Evolutionary conservation across 148 eudicot genomes (phyloP).

Genomic region (Arbutus unedo): DNA sequence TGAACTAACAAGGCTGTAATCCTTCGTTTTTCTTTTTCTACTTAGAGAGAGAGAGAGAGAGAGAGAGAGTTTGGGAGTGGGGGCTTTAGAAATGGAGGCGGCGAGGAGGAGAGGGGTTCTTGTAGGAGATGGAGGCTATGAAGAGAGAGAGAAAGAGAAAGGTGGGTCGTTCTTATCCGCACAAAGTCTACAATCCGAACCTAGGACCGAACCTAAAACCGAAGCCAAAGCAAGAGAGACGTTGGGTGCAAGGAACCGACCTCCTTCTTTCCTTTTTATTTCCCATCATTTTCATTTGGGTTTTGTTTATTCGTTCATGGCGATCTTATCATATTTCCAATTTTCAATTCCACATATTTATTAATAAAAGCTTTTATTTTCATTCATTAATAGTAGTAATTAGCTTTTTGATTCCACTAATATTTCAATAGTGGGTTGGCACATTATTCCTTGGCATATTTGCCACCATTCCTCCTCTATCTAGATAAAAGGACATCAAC

Average conservation of each 20-base stretch:
- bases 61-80: not conserved
- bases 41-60: not conserved
- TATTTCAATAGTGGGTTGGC: not conserved
- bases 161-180: constrained; percentile 37
- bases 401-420: constrained; percentile 4
- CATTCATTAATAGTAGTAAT: not conserved
- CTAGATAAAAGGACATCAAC: not conserved
- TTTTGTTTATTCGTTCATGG: not conserved
- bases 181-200: constrained; percentile 26
- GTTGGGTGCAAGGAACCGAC: constrained; percentile 53
- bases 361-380: constrained; percentile 5
- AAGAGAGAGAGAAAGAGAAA: constrained; percentile 6
- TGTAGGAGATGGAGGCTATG: constrained; percentile 20
- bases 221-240: constrained; percentile 34
- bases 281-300: constrained; percentile 13
- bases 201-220: constrained; percentile 19
- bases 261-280: constrained; percentile 18
- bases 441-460: constrained; percentile 15
- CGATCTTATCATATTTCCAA: constrained; percentile 6
- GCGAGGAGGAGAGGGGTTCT: constrained; percentile 11
- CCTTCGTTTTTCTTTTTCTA: constrained; percentile 10
- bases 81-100: constrained; percentile 16
- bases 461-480: not conserved
- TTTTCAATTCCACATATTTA: not conserved
- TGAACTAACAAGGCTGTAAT: constrained; percentile 25